These are phyloP conservation scores for Apophysomyces sp. DNA, from an alignment of 371 early-diverging fungal genomes.

Conservation along the genomic window DNA sequence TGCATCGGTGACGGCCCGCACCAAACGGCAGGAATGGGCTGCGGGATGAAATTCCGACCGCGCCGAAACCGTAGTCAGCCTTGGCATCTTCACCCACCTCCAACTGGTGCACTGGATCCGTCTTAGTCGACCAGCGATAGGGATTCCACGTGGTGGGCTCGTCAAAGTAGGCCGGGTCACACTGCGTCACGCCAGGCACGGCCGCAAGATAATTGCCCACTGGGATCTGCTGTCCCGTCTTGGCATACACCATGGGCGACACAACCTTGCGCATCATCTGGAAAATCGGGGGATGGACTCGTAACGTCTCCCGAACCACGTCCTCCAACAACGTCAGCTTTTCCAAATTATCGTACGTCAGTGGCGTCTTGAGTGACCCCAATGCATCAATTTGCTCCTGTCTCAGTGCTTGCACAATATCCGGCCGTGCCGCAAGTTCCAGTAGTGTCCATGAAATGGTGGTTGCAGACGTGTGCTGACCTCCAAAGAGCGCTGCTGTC, in stretches of 20 bases:
- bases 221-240: constrained; percentile 82
- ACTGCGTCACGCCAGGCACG: constrained; percentile 80
- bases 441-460: constrained; percentile 91
- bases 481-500: constrained; percentile 95
- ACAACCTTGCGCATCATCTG: constrained; percentile 92
- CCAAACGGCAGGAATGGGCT: constrained; percentile 95
- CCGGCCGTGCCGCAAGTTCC: constrained; percentile 81
- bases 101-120: constrained; percentile 42
- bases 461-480: constrained; percentile 95
- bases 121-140: constrained; percentile 67
- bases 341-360: constrained; percentile 80
- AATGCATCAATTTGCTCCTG: constrained; percentile 63
- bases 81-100: constrained; percentile 69
- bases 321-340: constrained; percentile 76
- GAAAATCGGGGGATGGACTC: constrained; percentile 93
- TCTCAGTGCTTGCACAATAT: constrained; percentile 56
- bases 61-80: constrained; percentile 85
- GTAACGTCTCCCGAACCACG: constrained; percentile 87
- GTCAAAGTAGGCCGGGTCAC: constrained; percentile 77
- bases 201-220: constrained; percentile 87
- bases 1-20: constrained; percentile 97
- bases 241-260: constrained; percentile 57
- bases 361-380: constrained; percentile 55
- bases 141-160: constrained; percentile 82
- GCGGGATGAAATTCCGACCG: constrained; percentile 68